A percentile compares a stretch with the other conserved stretches of the same genome.
These are phyloP conservation scores for Erythrobasidium yunnanense DNA, from an alignment of 768 basidiomycete genomes.

Conservation along the genomic window DNA sequence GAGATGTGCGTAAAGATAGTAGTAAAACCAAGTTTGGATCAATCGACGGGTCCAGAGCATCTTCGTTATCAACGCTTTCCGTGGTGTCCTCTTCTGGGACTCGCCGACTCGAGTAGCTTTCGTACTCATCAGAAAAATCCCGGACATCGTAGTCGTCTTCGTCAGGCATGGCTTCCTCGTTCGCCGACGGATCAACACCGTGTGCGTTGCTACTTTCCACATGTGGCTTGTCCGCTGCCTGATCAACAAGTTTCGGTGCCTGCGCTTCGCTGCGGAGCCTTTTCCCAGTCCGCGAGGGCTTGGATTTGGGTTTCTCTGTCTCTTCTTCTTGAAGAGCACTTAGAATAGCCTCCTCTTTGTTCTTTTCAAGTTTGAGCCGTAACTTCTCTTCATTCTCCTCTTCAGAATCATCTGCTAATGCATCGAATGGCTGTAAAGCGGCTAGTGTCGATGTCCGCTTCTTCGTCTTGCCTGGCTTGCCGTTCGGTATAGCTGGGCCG, in stretches of 20 bases:
- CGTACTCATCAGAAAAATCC: slow-evolving; percentile 18
- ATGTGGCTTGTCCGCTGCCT: not conserved
- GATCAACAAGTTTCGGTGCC: no score
- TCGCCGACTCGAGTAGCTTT: not conserved
- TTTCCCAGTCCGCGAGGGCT: no score
- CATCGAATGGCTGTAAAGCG: slow-evolving; percentile 8
- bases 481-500: not conserved
- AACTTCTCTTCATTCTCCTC: not conserved
- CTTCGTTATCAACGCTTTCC: not conserved
- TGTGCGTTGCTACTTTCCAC: not conserved
- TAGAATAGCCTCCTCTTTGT: not conserved
- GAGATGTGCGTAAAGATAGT: slow-evolving; percentile 4
- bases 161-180: not conserved
- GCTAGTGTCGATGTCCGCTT: not conserved
- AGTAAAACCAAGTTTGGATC: slow-evolving; percentile 6
- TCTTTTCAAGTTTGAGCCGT: not conserved
- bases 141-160: slow-evolving; percentile 12
- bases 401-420: not conserved
- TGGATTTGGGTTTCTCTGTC: no score
- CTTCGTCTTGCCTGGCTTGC: slow-evolving; percentile 6
- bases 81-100: not conserved
- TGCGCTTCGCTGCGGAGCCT: no score
- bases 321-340: no score
- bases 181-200: not conserved
- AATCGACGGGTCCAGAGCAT: not conserved